phyloP scores from a whole-genome alignment of 2,329 filamentous ascomycete species.

The Lecanoromycetidae sp. region DNA sequence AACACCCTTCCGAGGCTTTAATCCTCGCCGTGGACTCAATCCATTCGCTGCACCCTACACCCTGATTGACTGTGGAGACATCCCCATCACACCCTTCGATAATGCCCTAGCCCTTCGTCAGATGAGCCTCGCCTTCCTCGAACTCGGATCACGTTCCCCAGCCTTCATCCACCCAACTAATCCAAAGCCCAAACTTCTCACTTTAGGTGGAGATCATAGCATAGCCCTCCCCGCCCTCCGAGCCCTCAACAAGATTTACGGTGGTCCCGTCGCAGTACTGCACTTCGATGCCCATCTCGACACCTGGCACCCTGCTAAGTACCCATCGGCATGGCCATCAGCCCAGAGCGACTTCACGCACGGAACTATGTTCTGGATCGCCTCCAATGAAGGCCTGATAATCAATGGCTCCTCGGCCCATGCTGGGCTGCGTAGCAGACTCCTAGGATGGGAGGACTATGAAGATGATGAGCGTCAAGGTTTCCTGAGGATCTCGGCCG shows the following conservation, averaged over 20 bases:
- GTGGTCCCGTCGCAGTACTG: slow-evolving; percentile 53
- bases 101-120: slow-evolving; percentile 69
- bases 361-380: slow-evolving; percentile 64
- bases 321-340: slow-evolving; percentile 62
- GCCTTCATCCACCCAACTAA: slow-evolving; percentile 21
- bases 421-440: slow-evolving; percentile 66
- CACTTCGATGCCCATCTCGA: slow-evolving; percentile 73
- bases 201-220: slow-evolving; percentile 62
- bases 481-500: slow-evolving; percentile 67
- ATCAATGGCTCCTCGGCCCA: slow-evolving; percentile 65
- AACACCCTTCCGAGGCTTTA: slow-evolving; percentile 68
- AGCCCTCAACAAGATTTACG: slow-evolving; percentile 51
- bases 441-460: slow-evolving; percentile 58
- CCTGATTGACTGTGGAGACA: slow-evolving; percentile 81
- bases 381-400: slow-evolving; percentile 67
- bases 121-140: slow-evolving; percentile 69
- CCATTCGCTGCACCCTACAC: slow-evolving; percentile 69
- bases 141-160: slow-evolving; percentile 45
- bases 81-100: slow-evolving; percentile 76
- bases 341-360: slow-evolving; percentile 70
- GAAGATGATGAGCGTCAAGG: slow-evolving; percentile 64
- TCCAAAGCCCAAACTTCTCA: slow-evolving; percentile 45
- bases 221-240: slow-evolving; percentile 58
- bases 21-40: slow-evolving; percentile 69
- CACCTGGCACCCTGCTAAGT: slow-evolving; percentile 67